Base-by-base conservation (phyloP, 2,329 filamentous ascomycete genomes). In the Hypoxylon sp. region DNA sequence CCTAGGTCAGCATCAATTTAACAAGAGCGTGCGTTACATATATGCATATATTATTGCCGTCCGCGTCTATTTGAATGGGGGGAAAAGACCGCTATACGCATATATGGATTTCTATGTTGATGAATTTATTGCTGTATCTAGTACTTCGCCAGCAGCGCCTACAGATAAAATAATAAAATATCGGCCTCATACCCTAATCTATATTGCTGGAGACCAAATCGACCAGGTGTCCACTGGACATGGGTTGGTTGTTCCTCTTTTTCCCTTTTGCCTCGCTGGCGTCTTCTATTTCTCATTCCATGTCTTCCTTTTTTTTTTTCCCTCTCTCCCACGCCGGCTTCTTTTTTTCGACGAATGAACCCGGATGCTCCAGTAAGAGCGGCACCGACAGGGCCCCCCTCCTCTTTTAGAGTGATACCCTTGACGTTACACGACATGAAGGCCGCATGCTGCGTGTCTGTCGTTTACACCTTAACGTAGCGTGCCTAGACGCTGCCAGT, bases 391-490 rank as follows among this genome's bases (percentile, higher is more conserved):
- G 32, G 45, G 47, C 32, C 31, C 41, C 41, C 38, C 38, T 43
- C 49, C 31, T 31, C 12, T 40, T 55, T 54, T 54, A 43, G 32
- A 45, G 45, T n/a, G 43, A 47, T 52, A 58, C 55, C 57, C 51
- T 56, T 51, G 42, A 53, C 36, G 59, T 64, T 61, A 59, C 62
- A 65, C 63, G 41, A 52, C 63, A 60, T 57, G 43, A 21, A 35
- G 40, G 44, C 52, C 53, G 51, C 57, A 60, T 52, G 55, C 57
- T 60, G 56, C 40, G 52, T 51, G 41, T 60, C 51, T 61, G 53
- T 49, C 56, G 48, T 57, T 44, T 51, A 57, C 31, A 52, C 50
- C 52, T 41, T 38, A 41, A 27, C 43, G 44, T 40, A 50, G 31
- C 55, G 45, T 49, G 48, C 38, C 51, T 34, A 51, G 43, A 55